phyloP scores from a whole-genome alignment of 768 basidiomycete species.

The Tricholoma furcatifolium region DNA sequence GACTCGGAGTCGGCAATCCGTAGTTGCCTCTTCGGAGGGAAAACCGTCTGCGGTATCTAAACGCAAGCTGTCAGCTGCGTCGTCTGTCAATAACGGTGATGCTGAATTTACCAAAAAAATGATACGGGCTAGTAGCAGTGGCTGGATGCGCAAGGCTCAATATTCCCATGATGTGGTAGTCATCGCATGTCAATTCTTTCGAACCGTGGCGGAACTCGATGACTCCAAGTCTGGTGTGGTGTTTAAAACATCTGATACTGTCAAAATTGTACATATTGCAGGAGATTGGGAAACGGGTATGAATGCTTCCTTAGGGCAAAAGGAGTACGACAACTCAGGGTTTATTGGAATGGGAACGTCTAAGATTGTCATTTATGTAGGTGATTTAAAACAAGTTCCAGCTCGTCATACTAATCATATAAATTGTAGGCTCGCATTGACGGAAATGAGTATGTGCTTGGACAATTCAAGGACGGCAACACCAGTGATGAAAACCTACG shows the following conservation, averaged over 20 bases:
- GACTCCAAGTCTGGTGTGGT: neutral
- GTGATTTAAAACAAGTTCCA: too few relatives aligned
- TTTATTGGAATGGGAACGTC: neutral
- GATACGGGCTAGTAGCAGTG: neutral
- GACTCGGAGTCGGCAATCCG: too few relatives aligned
- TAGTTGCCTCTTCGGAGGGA: too few relatives aligned
- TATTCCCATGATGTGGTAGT: neutral
- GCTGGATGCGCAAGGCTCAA: neutral
- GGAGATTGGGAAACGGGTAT: neutral
- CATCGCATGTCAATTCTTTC: neutral
- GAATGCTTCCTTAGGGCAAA: neutral
- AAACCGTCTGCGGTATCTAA: neutral
- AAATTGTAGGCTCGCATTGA: too few relatives aligned
- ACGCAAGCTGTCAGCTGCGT: neutral
- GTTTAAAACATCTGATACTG: neutral
- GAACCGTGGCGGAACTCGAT: neutral
- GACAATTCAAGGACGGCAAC: constrained; percentile 1
- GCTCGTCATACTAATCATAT: too few relatives aligned
- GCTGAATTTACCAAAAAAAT: neutral
- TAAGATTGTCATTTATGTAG: neutral
- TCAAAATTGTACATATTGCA: neutral
- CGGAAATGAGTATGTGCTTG: constrained; percentile 18
- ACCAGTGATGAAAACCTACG: neutral
- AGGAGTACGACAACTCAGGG: neutral
- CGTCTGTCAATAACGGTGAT: neutral